Base-by-base conservation (phyloP, 176 grass and related monocot genomes). In the Juncus effusus region DNA sequence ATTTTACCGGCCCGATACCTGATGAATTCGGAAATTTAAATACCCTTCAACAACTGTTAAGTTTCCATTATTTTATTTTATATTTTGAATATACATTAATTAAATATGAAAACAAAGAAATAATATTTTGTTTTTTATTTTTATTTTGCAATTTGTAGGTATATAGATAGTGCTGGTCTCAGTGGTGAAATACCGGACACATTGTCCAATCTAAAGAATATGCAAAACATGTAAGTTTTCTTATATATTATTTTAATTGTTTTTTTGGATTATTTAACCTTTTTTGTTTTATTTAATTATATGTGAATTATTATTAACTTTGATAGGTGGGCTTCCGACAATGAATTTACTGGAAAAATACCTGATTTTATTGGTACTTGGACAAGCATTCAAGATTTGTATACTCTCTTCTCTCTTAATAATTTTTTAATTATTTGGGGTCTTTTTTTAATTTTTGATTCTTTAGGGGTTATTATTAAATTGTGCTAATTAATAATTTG, bases 1-100 rank as follows among this genome's bases (percentile, higher is more conserved):
- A 89, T 63, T 89, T 94, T 58, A 94, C 19, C 56, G 89, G 85
- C 0, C 62, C 89, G 41, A 52, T 94, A 58, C 89, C 85, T 64
- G 19, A 55, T 0, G 85, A 94, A 51, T 13, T 94, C 14, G 89
- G 89, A 16, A 77, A 80, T 54, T 72, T 94, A 5, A 42, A 0
- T 36, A 85, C 70, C 40, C 85, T 94, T 40, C 2, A 63, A 13
- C 3, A 80, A 72, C 40, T 84, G 89, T 89, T 62, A 4, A 56
- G 74, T 44, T 36, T 67, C 47, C 37, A 13, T n/a, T 4, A 16
- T 55, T 5, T 74, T 36, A 51, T 36, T 61, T n/a, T 28, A 40
- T 14, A 13, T 40, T 63, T 16, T 39, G 28, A 54, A 68, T 15
- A 58, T 9, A 40, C 16, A 55, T 50, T 65, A 28, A 15, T 6